These are phyloP conservation scores for Fusarium sp. DNA, from an alignment of 2,329 filamentous ascomycete species.

Conservation along the genomic window DNA sequence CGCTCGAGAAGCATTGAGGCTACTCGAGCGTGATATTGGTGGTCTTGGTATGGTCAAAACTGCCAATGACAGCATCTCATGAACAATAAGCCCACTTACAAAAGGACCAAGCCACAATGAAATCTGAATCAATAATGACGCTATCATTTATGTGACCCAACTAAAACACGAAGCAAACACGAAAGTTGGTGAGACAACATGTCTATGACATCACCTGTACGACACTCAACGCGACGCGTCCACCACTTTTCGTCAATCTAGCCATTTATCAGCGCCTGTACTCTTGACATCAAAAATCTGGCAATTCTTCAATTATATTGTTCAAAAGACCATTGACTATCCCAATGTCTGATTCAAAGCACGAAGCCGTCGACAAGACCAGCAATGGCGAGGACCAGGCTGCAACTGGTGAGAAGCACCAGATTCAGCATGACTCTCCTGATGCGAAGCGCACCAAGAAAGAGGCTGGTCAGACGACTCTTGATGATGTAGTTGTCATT, in stretches of 20 bases:
- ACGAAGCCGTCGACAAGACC: constrained; percentile 2
- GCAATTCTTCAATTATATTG: background rate
- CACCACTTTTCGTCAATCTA: background rate
- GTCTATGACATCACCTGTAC: constrained; percentile 40
- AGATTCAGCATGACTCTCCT: constrained; percentile 39
- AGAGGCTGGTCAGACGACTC: constrained; percentile 31
- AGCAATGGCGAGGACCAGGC: constrained; percentile 14
- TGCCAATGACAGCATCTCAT: constrained; percentile 20
- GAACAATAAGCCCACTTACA: background rate
- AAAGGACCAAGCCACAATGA: background rate
- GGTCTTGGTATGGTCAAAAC: constrained; percentile 41
- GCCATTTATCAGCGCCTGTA: background rate
- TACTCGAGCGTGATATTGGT: constrained; percentile 49
- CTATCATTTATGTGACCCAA: constrained; percentile 1
- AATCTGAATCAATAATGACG: background rate
- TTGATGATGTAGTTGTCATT: constrained; percentile 30
- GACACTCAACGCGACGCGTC: constrained; percentile 29
- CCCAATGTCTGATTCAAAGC: constrained; percentile 23
- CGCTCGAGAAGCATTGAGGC: constrained; percentile 49
- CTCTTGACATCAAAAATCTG: background rate
- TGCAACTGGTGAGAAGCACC: constrained; percentile 42
- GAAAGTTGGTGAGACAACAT: constrained; percentile 1
- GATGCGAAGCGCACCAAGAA: constrained; percentile 42
- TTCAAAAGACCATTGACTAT: background rate
- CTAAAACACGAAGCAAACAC: constrained; percentile 19